These are phyloP conservation scores for Microdochium trichocladiopsis DNA, from an alignment of 2,329 filamentous ascomycete species.

Conservation along the genomic window DNA sequence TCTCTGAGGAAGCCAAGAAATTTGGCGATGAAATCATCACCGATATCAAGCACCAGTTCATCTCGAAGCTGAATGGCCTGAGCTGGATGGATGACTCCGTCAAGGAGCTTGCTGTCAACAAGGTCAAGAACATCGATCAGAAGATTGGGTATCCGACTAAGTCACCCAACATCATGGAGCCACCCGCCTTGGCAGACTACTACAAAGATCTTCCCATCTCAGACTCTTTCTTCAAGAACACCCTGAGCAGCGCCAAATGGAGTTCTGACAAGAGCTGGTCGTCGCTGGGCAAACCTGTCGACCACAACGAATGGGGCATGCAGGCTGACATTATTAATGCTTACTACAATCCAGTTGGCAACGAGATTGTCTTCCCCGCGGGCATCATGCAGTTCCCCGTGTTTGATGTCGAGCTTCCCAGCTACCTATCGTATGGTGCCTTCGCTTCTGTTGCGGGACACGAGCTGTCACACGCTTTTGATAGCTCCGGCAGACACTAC, in stretches of 20 bases:
- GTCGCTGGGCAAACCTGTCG: constrained; percentile 49
- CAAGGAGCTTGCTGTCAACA: constrained; percentile 49
- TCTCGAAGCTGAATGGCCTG: constrained; percentile 32
- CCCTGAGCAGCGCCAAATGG: constrained; percentile 37
- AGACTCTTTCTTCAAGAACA: constrained; percentile 49
- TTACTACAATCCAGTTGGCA: constrained; percentile 55
- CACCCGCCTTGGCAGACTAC: constrained; percentile 42
- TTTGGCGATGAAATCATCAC: constrained; percentile 64
- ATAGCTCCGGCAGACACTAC: constrained; percentile 55
- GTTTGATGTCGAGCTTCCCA: constrained; percentile 44
- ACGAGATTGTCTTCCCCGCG: constrained; percentile 59
- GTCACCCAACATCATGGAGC: constrained; percentile 52
- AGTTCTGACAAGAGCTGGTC: constrained; percentile 43
- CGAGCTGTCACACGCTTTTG: constrained; percentile 61
- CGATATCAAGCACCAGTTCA: constrained; percentile 62
- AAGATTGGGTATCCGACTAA: constrained; percentile 59
- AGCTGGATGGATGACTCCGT: constrained; percentile 56
- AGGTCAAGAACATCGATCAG: constrained; percentile 56
- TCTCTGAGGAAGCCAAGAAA: constrained; percentile 57
- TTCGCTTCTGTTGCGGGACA: constrained; percentile 58
- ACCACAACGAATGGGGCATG: constrained; percentile 54
- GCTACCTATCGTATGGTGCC: constrained; percentile 52
- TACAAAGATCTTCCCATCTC: constrained; percentile 44
- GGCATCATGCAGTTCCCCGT: constrained; percentile 60
- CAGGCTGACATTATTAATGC: constrained; percentile 53